These are phyloP conservation scores for Pythium utonaiense DNA, from an alignment of 352 stramenopile species.

Conservation along the genomic window DNA sequence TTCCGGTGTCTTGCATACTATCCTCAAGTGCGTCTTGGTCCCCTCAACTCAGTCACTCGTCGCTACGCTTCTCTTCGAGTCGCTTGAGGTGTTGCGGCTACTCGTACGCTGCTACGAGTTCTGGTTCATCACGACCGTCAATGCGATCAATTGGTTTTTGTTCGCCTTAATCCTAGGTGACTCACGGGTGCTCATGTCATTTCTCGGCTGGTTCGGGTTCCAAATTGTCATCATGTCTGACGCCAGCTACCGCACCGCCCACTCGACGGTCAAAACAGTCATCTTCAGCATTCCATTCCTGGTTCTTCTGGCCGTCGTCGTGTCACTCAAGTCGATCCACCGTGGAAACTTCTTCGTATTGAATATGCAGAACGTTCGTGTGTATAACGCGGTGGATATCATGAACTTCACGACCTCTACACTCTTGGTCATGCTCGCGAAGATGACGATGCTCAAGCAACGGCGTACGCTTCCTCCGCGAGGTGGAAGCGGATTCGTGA, in stretches of 20 bases:
- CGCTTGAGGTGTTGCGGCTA: slow-evolving; percentile 25
- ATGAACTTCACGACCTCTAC: slow-evolving; percentile 11
- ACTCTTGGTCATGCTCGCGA: slow-evolving; percentile 7
- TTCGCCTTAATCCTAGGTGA: slow-evolving; percentile 28
- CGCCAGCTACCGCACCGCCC: slow-evolving; percentile 20
- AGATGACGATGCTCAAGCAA: slow-evolving; percentile 2
- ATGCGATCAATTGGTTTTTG: slow-evolving; percentile 25
- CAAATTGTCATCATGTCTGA: slow-evolving; percentile 14
- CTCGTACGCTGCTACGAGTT: slow-evolving; percentile 31
- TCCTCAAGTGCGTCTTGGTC: slow-evolving; percentile 8
- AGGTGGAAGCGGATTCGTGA: not conserved
- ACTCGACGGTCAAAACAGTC: not conserved
- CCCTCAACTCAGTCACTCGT: slow-evolving; percentile 13
- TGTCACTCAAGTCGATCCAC: slow-evolving; percentile 2
- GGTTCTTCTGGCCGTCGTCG: not conserved
- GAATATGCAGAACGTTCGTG: not conserved
- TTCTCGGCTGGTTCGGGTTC: not conserved
- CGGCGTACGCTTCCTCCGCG: not conserved
- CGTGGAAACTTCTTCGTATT: not conserved
- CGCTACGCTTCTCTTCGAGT: slow-evolving; percentile 12
- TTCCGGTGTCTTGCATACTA: not conserved
- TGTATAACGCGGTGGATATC: slow-evolving; percentile 8
- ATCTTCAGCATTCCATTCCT: slow-evolving; percentile 4
- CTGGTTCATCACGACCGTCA: slow-evolving; percentile 35
- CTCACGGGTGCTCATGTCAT: slow-evolving; percentile 21